A percentile compares a stretch with the other conserved stretches of the same genome.
phyloP scores from a whole-genome alignment of 2,329 filamentous ascomycete genomes.

The Escovopsis sp. region DNA sequence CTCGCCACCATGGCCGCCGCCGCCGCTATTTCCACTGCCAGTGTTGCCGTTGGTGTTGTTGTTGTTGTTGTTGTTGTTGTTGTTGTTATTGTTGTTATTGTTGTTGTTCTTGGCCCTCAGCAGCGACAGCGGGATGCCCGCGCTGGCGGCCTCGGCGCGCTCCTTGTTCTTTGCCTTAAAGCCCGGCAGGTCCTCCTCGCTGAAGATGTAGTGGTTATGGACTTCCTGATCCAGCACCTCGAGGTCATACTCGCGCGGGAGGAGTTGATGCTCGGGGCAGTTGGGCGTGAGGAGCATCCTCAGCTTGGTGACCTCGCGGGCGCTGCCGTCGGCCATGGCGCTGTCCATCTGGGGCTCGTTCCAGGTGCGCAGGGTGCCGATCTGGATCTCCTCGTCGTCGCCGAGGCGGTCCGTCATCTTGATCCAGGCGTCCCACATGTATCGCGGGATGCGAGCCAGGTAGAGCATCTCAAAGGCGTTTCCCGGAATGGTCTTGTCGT shows the following conservation, averaged over 20 bases:
- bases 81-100: not conserved
- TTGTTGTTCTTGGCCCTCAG: constrained; percentile 17
- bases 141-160: constrained; percentile 39
- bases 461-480: constrained; percentile 38
- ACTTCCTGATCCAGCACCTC: constrained; percentile 49
- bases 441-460: constrained; percentile 63
- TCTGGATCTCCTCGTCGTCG: constrained; percentile 66
- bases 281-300: constrained; percentile 53
- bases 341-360: constrained; percentile 33
- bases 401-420: constrained; percentile 41
- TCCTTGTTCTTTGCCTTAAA: constrained; percentile 32
- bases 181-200: constrained; percentile 71
- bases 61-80: constrained; percentile 1
- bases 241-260: constrained; percentile 83
- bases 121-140: constrained; percentile 43
- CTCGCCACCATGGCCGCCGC: too few relatives aligned
- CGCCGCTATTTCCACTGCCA: too few relatives aligned
- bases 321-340: constrained; percentile 29
- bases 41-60: not conserved
- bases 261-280: constrained; percentile 49
- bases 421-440: constrained; percentile 67
- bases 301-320: constrained; percentile 21
- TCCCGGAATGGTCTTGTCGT: constrained; percentile 25
- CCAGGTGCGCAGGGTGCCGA: constrained; percentile 58
- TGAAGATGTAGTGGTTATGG: constrained; percentile 81